Percentiles rank a stretch among this genome's conserved stretches.
phyloP scores from a whole-genome alignment of 176 grass and related monocot genomes.

The Chrysopogon serrulatus region DNA sequence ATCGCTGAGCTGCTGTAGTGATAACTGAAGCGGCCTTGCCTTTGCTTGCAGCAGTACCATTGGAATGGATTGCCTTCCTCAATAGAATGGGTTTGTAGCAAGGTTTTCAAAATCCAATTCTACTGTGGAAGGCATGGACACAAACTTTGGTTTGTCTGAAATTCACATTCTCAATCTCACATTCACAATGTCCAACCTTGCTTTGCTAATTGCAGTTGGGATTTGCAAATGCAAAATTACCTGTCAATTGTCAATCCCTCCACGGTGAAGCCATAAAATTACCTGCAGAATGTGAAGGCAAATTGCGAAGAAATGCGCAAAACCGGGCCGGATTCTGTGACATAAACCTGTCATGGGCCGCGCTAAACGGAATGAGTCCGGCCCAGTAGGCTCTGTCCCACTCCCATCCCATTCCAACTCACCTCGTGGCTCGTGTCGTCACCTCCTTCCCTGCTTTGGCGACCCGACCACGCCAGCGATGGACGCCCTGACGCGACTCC shows the following conservation, averaged over 20 bases:
- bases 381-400: background rate
- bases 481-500: slow-evolving; percentile 72
- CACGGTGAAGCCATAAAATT: background rate
- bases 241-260: background rate
- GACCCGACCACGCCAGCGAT: slow-evolving; percentile 27
- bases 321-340: background rate
- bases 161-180: too few relatives aligned
- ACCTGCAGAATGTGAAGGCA: background rate
- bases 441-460: background rate
- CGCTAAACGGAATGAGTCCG: background rate
- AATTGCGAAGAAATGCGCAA: background rate
- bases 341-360: background rate
- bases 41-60: too few relatives aligned
- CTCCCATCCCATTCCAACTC: background rate
- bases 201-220: background rate
- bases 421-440: background rate
- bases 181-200: background rate
- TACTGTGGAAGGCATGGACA: too few relatives aligned
- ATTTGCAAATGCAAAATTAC: too few relatives aligned
- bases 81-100: background rate
- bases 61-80: too few relatives aligned
- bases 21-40: background rate
- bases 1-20: too few relatives aligned
- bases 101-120: too few relatives aligned
- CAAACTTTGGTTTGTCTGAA: too few relatives aligned